Evolutionary conservation across 176 grass and related monocot species (phyloP).

Genomic region (Ananas comosus): DNA sequence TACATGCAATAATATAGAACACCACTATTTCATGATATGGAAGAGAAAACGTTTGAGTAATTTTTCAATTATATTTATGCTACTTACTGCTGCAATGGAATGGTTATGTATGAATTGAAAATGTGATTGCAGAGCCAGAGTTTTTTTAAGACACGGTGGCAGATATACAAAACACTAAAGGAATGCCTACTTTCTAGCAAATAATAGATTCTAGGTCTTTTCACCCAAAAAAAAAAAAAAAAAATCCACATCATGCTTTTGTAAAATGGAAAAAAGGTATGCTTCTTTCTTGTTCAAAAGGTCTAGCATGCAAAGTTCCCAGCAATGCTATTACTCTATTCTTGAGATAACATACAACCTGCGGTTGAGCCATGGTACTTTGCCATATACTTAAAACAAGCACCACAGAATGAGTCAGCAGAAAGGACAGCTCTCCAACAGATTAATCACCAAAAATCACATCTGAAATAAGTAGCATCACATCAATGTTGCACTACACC

Average conservation of each 20-base stretch:
- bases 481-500: constrained; percentile 44
- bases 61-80: constrained; percentile 4
- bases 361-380: not conserved
- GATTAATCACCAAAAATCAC: constrained; percentile 34
- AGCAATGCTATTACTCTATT: constrained; percentile 29
- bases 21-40: not conserved
- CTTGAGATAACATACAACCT: constrained; percentile 6
- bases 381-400: constrained; percentile 15
- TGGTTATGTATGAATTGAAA: not conserved
- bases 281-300: constrained; percentile 5
- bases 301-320: constrained; percentile 24
- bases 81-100: not conserved
- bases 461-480: constrained; percentile 44
- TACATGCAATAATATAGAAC: constrained; percentile 20
- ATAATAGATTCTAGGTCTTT: not conserved
- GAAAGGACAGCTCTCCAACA: constrained; percentile 36
- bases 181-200: not conserved
- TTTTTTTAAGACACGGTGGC: no score
- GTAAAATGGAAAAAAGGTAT: not conserved
- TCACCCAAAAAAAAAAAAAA: no score
- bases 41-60: constrained; percentile 11
- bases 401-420: constrained; percentile 28
- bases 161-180: no score
- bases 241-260: no score
- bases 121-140: no score